Conservation (phyloP, 768 basidiomycete genomes). For the Rhizopogon vulgaris region DNA sequence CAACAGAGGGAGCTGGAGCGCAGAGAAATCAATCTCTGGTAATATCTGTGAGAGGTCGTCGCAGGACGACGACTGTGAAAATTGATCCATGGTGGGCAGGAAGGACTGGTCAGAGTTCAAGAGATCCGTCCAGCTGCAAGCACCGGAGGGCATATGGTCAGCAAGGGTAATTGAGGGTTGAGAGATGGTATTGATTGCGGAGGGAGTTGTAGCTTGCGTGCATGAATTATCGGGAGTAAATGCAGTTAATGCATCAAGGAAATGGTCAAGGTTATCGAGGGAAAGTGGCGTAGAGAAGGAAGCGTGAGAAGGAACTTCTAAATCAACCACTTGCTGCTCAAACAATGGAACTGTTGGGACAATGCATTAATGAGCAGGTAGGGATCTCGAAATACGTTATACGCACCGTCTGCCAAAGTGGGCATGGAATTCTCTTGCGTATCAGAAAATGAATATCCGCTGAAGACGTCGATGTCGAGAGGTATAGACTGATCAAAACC, state of each 20-base stretch:
- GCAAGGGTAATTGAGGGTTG: neutral
- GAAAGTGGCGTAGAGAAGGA: neutral
- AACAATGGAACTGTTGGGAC: neutral
- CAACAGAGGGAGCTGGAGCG: constrained; percentile 15
- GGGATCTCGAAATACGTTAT: too few species aligned
- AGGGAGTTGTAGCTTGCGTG: neutral
- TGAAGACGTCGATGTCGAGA: constrained; percentile 29
- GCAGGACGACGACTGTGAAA: neutral
- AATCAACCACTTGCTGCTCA: neutral
- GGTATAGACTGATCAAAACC: constrained; percentile 19
- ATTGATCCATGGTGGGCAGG: neutral
- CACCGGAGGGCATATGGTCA: neutral
- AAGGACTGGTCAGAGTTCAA: neutral
- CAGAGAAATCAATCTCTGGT: constrained; percentile 20
- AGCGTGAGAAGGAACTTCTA: neutral
- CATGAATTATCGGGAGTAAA: neutral
- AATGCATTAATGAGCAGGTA: neutral
- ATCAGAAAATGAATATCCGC: constrained; percentile 16
- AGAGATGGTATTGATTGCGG: too few species aligned
- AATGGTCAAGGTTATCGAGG: neutral
- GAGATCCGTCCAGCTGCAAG: neutral
- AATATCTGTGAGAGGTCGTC: constrained; percentile 4
- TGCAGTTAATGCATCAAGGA: neutral
- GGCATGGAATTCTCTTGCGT: neutral
- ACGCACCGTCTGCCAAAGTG: constrained; percentile 3